Base-by-base conservation (phyloP, 352 stramenopile species). In the Thraustochytrium sp. region DNA sequence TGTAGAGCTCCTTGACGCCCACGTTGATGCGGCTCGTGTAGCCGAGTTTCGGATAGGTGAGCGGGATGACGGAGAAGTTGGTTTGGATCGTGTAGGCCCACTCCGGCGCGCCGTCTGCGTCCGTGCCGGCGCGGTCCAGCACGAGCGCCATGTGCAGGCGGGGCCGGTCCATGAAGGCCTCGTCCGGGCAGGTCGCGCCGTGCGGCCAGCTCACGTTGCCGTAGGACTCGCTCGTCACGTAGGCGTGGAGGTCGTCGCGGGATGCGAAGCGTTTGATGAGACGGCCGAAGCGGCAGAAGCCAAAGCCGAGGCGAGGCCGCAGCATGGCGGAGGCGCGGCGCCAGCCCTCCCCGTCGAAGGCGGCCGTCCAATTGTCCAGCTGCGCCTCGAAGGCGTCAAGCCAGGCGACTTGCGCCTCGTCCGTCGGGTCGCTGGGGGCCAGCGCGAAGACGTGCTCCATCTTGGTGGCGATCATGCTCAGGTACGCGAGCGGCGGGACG, bases 21-120 rank as follows among this genome's bases (percentile, higher is more conserved):
- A 62, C 26, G 44, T 65, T 13, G 34, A 84, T 83, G 31, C 31
- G 26, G 26, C 11, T n/a, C 13, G 74, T 82, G 31, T 29, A 48
- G 23, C 38, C 38, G 42, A 82, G 51, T 34, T 55, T 76, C 2
- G 74, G 42, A 11, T 37, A 65, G 4, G 56, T 73, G 1, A 63
- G 40, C 18, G 55, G 55, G n/a, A 53, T 44, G 9, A 64, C 55
- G 29, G 76, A 49, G 0, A 73, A 68, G 31, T 77, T 82, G 2
- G 61, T 84, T 13, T 40, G 42, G 40, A 84, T 82, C 37, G 76
- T 84, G 76, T 84, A 84, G 18, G 83, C 76, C 36, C 37, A 84
- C n/a, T 84, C 26, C n/a, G n/a, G n/a, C n/a, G n/a, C n/a, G n/a
- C 29, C 49, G 21, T 21, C 9, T 5, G 85, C 63, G 36, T 23